Conservation (phyloP, 768 basidiomycete species). For the Psilocybe subaeruginosa region DNA sequence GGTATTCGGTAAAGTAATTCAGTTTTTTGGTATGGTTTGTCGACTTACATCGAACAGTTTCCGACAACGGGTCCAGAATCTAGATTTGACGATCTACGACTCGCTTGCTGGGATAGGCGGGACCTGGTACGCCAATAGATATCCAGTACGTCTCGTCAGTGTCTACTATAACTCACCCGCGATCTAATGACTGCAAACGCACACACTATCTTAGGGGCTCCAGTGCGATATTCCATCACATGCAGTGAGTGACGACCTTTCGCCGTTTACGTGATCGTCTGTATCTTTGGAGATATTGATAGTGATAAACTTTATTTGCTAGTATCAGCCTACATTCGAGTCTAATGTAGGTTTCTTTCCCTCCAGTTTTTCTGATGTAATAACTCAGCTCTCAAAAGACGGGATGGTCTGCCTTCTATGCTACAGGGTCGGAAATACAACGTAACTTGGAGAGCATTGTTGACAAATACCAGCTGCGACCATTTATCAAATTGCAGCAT, state of each 20-base stretch:
- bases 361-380: neutral
- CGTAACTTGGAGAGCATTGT: slow-evolving; percentile 55
- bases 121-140: slow-evolving; percentile 60
- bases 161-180: slow-evolving; percentile 1
- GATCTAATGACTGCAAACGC: neutral
- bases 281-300: neutral
- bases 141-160: slow-evolving; percentile 40
- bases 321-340: slow-evolving; percentile 66
- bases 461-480: slow-evolving; percentile 56
- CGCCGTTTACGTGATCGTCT: slow-evolving; percentile 2
- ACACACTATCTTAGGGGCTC: slow-evolving; percentile 39
- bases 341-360: slow-evolving; percentile 40
- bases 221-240: slow-evolving; percentile 68
- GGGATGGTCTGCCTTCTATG: slow-evolving; percentile 65
- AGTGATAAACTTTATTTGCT: neutral
- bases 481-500: slow-evolving; percentile 58
- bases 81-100: slow-evolving; percentile 62
- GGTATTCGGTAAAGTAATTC: slow-evolving; percentile 47
- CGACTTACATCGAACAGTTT: slow-evolving; percentile 36
- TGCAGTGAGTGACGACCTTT: slow-evolving; percentile 35
- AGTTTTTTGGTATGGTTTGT: neutral
- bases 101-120: slow-evolving; percentile 63
- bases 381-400: slow-evolving; percentile 32
- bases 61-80: slow-evolving; percentile 52
- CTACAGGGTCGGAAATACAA: slow-evolving; percentile 61